Evolutionary conservation across 371 early-diverging fungal species (phyloP).

Genomic region (Paramicrosporidium saccamoebae): DNA sequence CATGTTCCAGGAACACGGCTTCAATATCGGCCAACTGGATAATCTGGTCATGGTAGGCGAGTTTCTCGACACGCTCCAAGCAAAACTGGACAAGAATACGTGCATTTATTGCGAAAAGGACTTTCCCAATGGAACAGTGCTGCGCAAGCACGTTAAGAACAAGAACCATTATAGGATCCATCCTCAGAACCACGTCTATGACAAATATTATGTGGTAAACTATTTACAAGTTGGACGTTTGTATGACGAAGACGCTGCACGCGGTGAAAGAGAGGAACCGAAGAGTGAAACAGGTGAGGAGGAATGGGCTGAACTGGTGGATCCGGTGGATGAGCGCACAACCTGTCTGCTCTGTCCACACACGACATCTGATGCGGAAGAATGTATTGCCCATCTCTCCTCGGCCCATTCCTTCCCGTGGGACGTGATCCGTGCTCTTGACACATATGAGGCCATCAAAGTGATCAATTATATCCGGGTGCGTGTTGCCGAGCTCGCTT

Average conservation of each 20-base stretch:
- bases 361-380: slow-evolving; percentile 7
- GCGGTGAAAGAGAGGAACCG: slow-evolving; percentile 14
- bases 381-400: slow-evolving; percentile 3
- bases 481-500: slow-evolving; percentile 17
- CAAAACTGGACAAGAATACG: slow-evolving; percentile 32
- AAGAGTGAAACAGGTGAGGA: slow-evolving; percentile 1
- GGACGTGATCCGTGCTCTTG: slow-evolving; percentile 19
- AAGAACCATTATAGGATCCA: slow-evolving; percentile 90
- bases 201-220: slow-evolving; percentile 79
- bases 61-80: slow-evolving; percentile 37
- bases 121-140: slow-evolving; percentile 46
- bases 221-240: slow-evolving; percentile 47
- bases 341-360: slow-evolving; percentile 1
- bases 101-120: slow-evolving; percentile 81
- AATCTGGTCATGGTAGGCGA: slow-evolving; percentile 57
- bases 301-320: slow-evolving; percentile 46
- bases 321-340: slow-evolving; percentile 19
- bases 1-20: slow-evolving; percentile 66
- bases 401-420: slow-evolving; percentile 19
- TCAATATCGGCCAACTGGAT: slow-evolving; percentile 72
- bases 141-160: slow-evolving; percentile 88
- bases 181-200: slow-evolving; percentile 53
- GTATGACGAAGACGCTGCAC: slow-evolving; percentile 32
- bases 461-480: slow-evolving; percentile 63
- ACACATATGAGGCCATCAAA: slow-evolving; percentile 44